Evolutionary conservation across 2,329 filamentous ascomycete genomes (phyloP).

Genomic region (Pseudogymnoascus sp.): DNA sequence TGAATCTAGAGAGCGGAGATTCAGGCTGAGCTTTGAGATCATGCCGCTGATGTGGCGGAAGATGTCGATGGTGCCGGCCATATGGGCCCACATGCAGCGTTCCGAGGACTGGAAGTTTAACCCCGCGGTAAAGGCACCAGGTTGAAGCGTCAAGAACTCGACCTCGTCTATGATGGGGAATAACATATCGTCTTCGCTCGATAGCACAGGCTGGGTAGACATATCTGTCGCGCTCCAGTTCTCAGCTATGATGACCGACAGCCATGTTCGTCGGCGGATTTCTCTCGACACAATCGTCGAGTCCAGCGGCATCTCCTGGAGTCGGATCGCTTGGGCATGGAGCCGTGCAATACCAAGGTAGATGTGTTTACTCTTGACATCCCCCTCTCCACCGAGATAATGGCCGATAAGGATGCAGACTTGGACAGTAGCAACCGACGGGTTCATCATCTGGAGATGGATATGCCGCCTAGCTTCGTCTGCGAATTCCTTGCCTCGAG

Average conservation of each 20-base stretch:
- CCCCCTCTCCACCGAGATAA: conserved; percentile 13
- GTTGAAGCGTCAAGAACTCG: conserved; percentile 12
- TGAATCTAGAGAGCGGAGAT: neutral
- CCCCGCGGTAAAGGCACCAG: neutral
- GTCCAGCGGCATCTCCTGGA: conserved; percentile 12
- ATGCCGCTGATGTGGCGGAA: conserved; percentile 13
- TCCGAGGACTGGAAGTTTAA: neutral
- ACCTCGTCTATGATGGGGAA: conserved; percentile 13
- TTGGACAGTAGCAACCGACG: conserved; percentile 12
- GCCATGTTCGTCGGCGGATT: conserved; percentile 12
- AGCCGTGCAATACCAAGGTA: conserved; percentile 15
- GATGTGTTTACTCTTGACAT: conserved; percentile 15
- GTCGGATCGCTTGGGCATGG: conserved; percentile 13
- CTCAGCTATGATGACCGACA: conserved; percentile 15
- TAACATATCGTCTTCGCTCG: conserved; percentile 7
- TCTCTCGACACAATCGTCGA: conserved; percentile 10
- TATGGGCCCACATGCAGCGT: conserved; percentile 16
- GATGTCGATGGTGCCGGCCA: conserved; percentile 15
- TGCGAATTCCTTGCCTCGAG: conserved; percentile 6
- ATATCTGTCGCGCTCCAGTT: conserved; percentile 16
- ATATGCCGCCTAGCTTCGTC: conserved; percentile 11
- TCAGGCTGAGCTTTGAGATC: conserved; percentile 6
- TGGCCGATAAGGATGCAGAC: conserved; percentile 13
- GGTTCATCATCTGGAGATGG: conserved; percentile 11
- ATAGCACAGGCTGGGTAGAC: conserved; percentile 10